Base-by-base conservation (phyloP, 305 asterid genomes). In the Caryopteris hybrid region DNA sequence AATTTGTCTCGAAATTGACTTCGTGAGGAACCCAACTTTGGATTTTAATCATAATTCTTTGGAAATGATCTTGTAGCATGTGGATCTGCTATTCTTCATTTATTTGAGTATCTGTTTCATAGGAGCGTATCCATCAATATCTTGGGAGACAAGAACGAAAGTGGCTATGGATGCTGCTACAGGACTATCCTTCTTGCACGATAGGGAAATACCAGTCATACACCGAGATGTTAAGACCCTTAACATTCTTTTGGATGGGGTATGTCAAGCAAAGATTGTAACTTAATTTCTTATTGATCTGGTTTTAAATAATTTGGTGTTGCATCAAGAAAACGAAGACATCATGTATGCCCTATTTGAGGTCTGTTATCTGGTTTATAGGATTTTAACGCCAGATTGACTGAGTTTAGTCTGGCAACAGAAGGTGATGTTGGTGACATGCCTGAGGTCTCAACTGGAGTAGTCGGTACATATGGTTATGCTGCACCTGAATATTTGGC, bases 161-260 rank as follows among this genome's bases (percentile, higher is more conserved):
- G 60, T 76, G 25, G 81, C 81, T 51, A 11, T 56, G 9, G 77
- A 22, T 66, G 73, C 36, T 45, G 81, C 79, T 33, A 57, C 64
- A 56, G 81, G 70, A 56, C 75, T 79, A 46, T 47, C 73, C 27
- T 80, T 69, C 74, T 63, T 79, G 70, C 84, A 72, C 21, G 72
- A 47, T 10, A 43, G 21, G 38, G 74, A 68, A 38, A 38, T 4
- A 10, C 65, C 68, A 27, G 54, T 75, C 41, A 69, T 76, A 43
- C 73, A 72, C 38, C 59, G 76, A 29, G 41, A 38, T 60, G 13
- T 75, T 14, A 27, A 25, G 10, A 11, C 69, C 21, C 4, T 22
- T 22, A 6, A 53, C 45, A 66, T 79, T 61, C 76, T 72, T 46
- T 48, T 79, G 50, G 84, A 75, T 41, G 62, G 23, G 74, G 80